Conservation (phyloP, 805 yeast genomes). For the Sungouiella thailandica region DNA sequence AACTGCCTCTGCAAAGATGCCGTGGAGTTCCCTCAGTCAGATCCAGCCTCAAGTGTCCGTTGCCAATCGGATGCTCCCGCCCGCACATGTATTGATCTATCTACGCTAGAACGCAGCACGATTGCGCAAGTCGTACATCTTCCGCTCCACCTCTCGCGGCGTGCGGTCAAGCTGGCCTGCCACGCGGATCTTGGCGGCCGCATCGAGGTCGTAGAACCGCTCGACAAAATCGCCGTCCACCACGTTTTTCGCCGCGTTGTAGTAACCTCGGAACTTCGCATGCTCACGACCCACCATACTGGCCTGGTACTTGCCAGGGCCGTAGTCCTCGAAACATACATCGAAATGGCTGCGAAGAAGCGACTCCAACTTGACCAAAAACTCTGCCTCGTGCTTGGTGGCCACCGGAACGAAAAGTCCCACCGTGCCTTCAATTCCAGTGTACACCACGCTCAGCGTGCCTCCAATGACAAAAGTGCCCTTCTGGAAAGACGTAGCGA, state of each 20-base stretch:
- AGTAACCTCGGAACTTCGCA: slow-evolving; percentile 65
- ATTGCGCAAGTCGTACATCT: slow-evolving; percentile 48
- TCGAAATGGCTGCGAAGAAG: slow-evolving; percentile 31
- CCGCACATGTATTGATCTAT: no score
- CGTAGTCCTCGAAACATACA: slow-evolving; percentile 21
- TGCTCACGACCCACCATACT: slow-evolving; percentile 64
- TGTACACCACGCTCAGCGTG: slow-evolving; percentile 58
- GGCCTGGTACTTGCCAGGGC: slow-evolving; percentile 18
- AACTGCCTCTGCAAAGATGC: no score
- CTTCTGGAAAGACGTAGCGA: slow-evolving; percentile 55
- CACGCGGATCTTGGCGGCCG: slow-evolving; percentile 31
- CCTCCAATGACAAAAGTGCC: slow-evolving; percentile 59
- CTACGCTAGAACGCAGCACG: slow-evolving; percentile 30
- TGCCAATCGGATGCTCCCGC: no score
- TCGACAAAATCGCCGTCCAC: slow-evolving; percentile 90
- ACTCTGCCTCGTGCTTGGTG: slow-evolving; percentile 55
- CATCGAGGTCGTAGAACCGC: slow-evolving; percentile 35
- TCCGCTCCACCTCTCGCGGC: slow-evolving; percentile 46
- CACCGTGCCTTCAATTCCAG: slow-evolving; percentile 78
- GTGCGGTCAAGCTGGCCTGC: slow-evolving; percentile 41
- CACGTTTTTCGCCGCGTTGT: slow-evolving; percentile 70
- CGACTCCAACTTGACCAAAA: slow-evolving; percentile 52
- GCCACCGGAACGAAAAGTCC: slow-evolving; percentile 69
- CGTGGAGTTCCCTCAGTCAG: no score
- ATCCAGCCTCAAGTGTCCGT: no score